A percentile compares a stretch with the other conserved stretches of the same genome.
phyloP scores from a whole-genome alignment of 2,329 filamentous ascomycete species.

The Sphaerulina vaccinii region DNA sequence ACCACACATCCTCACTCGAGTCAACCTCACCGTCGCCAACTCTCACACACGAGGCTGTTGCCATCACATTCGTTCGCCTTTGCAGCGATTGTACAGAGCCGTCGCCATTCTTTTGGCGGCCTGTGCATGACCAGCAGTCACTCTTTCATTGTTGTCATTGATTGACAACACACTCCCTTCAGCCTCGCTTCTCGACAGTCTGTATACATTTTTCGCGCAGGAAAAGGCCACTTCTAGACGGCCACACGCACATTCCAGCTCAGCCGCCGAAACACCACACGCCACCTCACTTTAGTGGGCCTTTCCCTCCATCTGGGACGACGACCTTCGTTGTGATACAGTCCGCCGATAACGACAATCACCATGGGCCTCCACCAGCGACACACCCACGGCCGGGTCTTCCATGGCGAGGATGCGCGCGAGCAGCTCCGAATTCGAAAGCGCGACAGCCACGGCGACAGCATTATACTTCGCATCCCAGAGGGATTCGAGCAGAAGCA shows the following conservation, averaged over 20 bases:
- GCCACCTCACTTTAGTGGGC: background rate
- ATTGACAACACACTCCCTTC: too few species aligned
- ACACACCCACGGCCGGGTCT: constrained; percentile 32
- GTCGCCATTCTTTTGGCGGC: constrained; percentile 10
- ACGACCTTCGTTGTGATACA: background rate
- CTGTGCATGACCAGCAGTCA: constrained; percentile 9
- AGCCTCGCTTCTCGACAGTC: constrained; percentile 2
- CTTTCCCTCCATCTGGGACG: background rate
- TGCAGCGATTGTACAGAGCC: background rate
- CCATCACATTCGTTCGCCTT: constrained; percentile 8
- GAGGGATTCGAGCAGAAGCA: constrained; percentile 25
- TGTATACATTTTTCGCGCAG: constrained; percentile 10
- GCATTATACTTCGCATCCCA: constrained; percentile 30
- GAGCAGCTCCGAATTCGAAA: constrained; percentile 28
- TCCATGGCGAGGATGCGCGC: constrained; percentile 30
- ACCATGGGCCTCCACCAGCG: constrained; percentile 34
- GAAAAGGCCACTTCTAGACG: background rate
- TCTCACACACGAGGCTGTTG: too few species aligned
- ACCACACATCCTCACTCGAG: too few species aligned
- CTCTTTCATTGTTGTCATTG: constrained; percentile 12
- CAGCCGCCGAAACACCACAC: background rate
- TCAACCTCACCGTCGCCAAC: constrained; percentile 6
- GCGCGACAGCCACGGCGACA: constrained; percentile 30
- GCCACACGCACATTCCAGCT: constrained; percentile 5
- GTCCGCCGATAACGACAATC: constrained; percentile 12